phyloP scores from a whole-genome alignment of 1,284 basidiomycete genomes.

The Ceratobasidium sp. region DNA sequence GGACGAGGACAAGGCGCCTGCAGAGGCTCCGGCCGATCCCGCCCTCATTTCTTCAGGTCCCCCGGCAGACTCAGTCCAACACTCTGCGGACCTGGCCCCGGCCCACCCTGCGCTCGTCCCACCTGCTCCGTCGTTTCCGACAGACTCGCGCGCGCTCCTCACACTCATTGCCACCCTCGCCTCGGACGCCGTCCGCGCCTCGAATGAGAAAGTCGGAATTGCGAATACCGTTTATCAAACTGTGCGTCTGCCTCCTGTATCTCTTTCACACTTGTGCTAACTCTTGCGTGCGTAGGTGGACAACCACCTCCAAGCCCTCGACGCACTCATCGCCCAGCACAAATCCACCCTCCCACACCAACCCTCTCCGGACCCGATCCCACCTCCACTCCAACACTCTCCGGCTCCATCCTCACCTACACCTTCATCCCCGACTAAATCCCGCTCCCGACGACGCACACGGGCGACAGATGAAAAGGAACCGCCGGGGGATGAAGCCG shows the following conservation, averaged over 20 bases:
- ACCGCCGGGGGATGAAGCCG: conserved; percentile 64
- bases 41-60: conserved; percentile 21
- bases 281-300: conserved; percentile 46
- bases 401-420: neutral
- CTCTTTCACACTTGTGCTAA: neutral
- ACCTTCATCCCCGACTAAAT: neutral
- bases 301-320: conserved; percentile 49
- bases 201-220: conserved; percentile 51
- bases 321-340: conserved; percentile 47
- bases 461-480: conserved; percentile 69
- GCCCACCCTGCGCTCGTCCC: conserved; percentile 19
- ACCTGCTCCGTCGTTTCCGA: neutral
- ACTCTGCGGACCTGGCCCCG: neutral
- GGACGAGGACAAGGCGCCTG: neutral
- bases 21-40: neutral
- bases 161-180: conserved; percentile 47
- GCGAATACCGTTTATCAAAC: conserved; percentile 49
- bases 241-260: conserved; percentile 32
- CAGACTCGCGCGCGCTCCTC: conserved; percentile 46
- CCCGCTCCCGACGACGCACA: conserved; percentile 49
- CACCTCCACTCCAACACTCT: neutral
- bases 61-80: neutral
- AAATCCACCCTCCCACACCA: conserved; percentile 18
- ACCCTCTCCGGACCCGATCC: neutral
- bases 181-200: conserved; percentile 46